Base-by-base conservation (phyloP, 495 filamentous ascomycete species). In the Astrocystis sublimbata region DNA sequence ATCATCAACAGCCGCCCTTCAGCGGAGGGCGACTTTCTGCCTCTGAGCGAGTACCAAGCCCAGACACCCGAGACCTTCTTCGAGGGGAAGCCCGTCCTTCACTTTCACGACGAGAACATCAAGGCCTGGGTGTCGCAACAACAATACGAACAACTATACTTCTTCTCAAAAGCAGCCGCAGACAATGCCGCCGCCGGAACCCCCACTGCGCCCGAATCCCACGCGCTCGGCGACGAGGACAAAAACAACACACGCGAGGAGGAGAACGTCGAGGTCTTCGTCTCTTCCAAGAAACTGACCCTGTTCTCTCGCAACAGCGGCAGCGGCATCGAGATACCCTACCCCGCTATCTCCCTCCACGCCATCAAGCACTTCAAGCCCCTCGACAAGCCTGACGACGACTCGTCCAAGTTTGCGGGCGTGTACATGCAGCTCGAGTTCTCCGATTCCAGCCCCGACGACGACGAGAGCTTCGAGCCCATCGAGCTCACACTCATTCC, bases 311-410 rank as follows among this genome's bases (percentile, higher is more conserved):
- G 83, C 49, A 55, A 83, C 19, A 78, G 77, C 46, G 75, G 79
- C 33, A 75, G 74, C 3, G 93, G 92, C 52, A 68, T 96, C 52
- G 82, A 86, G 40, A 92, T 98, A 61, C 89, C 92, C 13, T 98
- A 97, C 79, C 92, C 90, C 4, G 76, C 86, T 33, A 92, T 98
- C 70, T 89, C 88, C 30, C 86, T 98, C 9, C 94, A 98, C 74
- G 94, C 93, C 8, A 85, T 92, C 73, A 89, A 92, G 73, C 83
- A 83, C 57, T 74, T 83, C 62, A 77, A 75, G 47, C 67, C 70
- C 17, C 53, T 73, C 4, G 67, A 73, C 49, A 60, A 75, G 15
- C 49, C 66, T 12, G 47, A 73, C 3, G 61, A 66, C 9, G 62
- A 45, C 19, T 59, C 65, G 9, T 58, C 30, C 33, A 65, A 62